phyloP scores from a whole-genome alignment of 306 rosid genomes.

The Sphenostylis stenocarpa region DNA sequence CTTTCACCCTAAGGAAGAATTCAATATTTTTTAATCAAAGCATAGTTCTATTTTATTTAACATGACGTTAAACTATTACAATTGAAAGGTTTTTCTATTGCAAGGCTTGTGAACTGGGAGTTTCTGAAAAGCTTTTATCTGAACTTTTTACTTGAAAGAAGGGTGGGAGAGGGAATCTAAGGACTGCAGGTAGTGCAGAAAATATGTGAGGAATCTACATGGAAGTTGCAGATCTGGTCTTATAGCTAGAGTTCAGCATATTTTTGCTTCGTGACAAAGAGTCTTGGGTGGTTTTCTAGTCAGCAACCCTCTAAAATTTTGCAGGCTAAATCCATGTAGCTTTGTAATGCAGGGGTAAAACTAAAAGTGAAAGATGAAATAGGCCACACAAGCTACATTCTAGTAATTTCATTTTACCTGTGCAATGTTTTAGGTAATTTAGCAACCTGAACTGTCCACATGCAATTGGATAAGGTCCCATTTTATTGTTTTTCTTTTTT shows the following conservation, averaged over 20 bases:
- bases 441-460: conserved; percentile 18
- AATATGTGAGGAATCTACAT: conserved; percentile 39
- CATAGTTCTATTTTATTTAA: neutral
- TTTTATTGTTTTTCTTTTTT: neutral
- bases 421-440: conserved; percentile 17
- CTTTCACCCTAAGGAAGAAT: neutral
- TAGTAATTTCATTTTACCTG: conserved; percentile 25
- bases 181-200: conserved; percentile 33
- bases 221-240: conserved; percentile 54
- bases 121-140: neutral
- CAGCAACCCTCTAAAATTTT: conserved; percentile 16
- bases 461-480: conserved; percentile 27
- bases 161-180: conserved; percentile 46
- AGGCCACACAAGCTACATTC: neutral
- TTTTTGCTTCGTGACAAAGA: conserved; percentile 8
- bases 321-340: neutral
- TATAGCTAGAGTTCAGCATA: conserved; percentile 8
- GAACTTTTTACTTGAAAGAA: conserved; percentile 23
- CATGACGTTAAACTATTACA: neutral
- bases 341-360: neutral
- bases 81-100: neutral
- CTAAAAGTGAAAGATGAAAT: conserved; percentile 17
- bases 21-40: neutral
- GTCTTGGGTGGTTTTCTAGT: conserved; percentile 1
- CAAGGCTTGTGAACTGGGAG: neutral